Evolutionary conservation across 2,329 filamentous ascomycete species (phyloP).

Genomic region (Huntiella moniliformis): DNA sequence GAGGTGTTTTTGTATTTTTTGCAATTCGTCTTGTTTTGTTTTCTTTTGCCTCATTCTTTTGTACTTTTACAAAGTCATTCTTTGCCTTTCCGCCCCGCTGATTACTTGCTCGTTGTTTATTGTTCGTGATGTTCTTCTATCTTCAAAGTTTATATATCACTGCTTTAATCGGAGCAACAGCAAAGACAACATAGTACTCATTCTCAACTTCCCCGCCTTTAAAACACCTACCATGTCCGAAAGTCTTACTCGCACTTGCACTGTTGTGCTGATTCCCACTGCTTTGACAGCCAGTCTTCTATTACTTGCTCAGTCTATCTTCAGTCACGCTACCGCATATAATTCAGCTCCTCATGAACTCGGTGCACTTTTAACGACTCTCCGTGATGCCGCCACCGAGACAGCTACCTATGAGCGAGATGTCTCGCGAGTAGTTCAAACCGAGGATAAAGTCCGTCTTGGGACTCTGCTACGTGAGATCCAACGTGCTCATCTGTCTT

Average conservation of each 20-base stretch:
- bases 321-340: conserved; percentile 37
- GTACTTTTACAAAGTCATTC: not conserved
- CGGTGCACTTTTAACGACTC: conserved; percentile 36
- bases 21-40: not conserved
- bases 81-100: not conserved
- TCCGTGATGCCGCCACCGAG: conserved; percentile 43
- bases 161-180: conserved; percentile 2
- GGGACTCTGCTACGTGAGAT: conserved; percentile 40
- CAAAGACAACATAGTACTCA: not conserved
- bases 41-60: not conserved
- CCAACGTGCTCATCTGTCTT: conserved; percentile 24
- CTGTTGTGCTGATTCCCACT: conserved; percentile 37
- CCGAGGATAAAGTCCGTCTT: conserved; percentile 45
- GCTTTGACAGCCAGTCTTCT: conserved; percentile 37
- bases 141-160: conserved; percentile 7
- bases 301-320: conserved; percentile 32
- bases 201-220: not conserved
- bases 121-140: conserved; percentile 10
- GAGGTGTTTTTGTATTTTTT: too few species aligned
- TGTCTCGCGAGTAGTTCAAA: conserved; percentile 34
- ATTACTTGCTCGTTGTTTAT: not conserved
- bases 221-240: conserved; percentile 24
- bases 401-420: conserved; percentile 46
- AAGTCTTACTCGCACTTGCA: conserved; percentile 34
- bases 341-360: conserved; percentile 39